A percentile compares a stretch with the other conserved stretches of the same genome.
phyloP scores from a whole-genome alignment of 805 yeast species.

The Scheffersomyces coipomensis region DNA sequence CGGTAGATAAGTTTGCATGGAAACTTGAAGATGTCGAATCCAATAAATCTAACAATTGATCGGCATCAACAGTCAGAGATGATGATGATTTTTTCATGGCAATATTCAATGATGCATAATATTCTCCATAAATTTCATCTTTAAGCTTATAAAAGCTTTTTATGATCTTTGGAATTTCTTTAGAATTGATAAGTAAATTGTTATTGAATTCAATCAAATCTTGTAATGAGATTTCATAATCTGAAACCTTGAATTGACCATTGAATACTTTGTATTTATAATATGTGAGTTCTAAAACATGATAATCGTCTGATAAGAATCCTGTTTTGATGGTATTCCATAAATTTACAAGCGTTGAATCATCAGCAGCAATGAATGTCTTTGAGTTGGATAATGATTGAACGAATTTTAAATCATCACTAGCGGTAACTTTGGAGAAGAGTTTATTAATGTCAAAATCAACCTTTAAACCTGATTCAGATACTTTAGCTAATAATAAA shows the following conservation, averaged over 20 bases:
- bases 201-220: not conserved
- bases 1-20: conserved; percentile 23
- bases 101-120: conserved; percentile 3
- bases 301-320: conserved; percentile 19
- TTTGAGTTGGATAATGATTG: conserved; percentile 18
- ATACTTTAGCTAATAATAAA: conserved; percentile 7
- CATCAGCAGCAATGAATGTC: not conserved
- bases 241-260: conserved; percentile 11
- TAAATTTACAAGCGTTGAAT: conserved; percentile 7
- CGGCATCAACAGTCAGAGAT: not conserved
- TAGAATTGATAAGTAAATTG: not conserved
- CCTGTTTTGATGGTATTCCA: conserved; percentile 17
- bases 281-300: conserved; percentile 13
- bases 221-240: conserved; percentile 1
- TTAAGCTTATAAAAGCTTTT: conserved; percentile 42
- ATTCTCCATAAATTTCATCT: conserved; percentile 35
- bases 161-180: conserved; percentile 18
- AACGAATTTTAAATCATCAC: conserved; percentile 11
- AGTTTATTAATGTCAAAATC: not conserved
- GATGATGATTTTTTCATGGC: not conserved
- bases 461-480: conserved; percentile 10
- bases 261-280: conserved; percentile 29
- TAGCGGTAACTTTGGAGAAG: not conserved
- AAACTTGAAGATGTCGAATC: conserved; percentile 19
- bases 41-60: conserved; percentile 9